A percentile compares a stretch with the other conserved stretches of the same genome.
phyloP scores from a whole-genome alignment of 2,329 filamentous ascomycete genomes.

The Erysiphe pulchra region DNA sequence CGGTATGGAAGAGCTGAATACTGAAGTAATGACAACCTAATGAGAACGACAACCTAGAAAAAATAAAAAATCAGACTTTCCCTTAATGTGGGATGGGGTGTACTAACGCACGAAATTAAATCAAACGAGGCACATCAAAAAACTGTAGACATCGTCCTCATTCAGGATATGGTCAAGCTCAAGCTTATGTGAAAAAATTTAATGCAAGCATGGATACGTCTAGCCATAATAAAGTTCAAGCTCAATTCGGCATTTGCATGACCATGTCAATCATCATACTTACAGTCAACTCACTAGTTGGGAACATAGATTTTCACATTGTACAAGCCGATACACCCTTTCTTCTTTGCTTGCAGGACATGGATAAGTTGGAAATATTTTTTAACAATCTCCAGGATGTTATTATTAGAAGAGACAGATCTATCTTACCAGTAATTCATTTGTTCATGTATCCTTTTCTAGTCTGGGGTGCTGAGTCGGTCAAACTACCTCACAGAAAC shows the following conservation, averaged over 20 bases:
- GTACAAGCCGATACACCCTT: not conserved
- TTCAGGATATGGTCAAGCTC: not conserved
- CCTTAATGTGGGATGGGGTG: too few species aligned
- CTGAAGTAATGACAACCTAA: too few species aligned
- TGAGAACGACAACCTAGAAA: too few species aligned
- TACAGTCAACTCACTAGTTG: not conserved
- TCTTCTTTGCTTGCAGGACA: not conserved
- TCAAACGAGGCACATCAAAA: too few species aligned
- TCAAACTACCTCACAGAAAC: not conserved
- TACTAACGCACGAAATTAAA: too few species aligned
- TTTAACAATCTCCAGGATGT: not conserved
- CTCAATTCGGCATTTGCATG: not conserved
- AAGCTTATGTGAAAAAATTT: not conserved
- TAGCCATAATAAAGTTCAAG: not conserved
- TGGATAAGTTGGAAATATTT: not conserved
- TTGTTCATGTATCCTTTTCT: not conserved
- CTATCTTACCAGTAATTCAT: not conserved
- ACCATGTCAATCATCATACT: not conserved
- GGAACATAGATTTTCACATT: not conserved
- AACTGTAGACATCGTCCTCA: too few species aligned
- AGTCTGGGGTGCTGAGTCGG: not conserved
- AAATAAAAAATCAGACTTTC: too few species aligned
- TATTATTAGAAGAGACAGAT: too few species aligned
- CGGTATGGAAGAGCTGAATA: too few species aligned
- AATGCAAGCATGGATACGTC: not conserved